Base-by-base conservation (phyloP, 2,329 filamentous ascomycete genomes). In the Knufia petricola region DNA sequence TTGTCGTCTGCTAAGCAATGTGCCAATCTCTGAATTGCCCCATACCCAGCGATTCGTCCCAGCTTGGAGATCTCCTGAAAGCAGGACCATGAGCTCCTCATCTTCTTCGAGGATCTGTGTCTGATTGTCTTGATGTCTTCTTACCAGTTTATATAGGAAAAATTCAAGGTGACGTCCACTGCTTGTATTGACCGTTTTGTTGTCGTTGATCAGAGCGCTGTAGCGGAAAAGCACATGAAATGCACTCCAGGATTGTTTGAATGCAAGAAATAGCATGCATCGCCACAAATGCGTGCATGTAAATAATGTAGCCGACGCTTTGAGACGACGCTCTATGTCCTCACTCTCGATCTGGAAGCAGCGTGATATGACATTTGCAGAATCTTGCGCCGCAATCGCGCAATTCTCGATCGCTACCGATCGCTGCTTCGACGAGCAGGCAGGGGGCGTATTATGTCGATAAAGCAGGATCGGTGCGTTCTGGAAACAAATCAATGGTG, bases 221-320 rank as follows among this genome's bases (percentile, higher is more conserved):
- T 84, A 81, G 48, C 85, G 79, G 9, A 90, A 74, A 57, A 89
- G 87, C 2, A 79, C 77, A 9, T 82, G 66, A 0, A 90, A 89
- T 1, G 81, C 75, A 3, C 83, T 78, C 60, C 83, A 85, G 45
- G 87, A 82, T 37, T 82, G 82, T 1, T 79, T 77, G 45, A 94
- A 78, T 19, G 90, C 77, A 3, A 95, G 72, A 49, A 95, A 81
- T 1, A 96, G 74, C 1, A 85, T 76, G 60, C 85, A 94, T 19
- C 90, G 84, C 79, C 94, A 95, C 38, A 95, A 74, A 63, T 96
- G 92, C 12, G 79, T 81, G 49, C 87, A 85, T 7, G 94, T 73
- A 56, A 90, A 78, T 2, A 84, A 79, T 1, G 84, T 87, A 2
- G 87, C 81, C 9, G 81, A 78, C 1, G 88, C 71, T 8, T 77